Evolutionary conservation across 331 rosid genomes (phyloP), one percentile per base, ranked within the genome.

Genomic region (Quercus tomentella): DNA sequence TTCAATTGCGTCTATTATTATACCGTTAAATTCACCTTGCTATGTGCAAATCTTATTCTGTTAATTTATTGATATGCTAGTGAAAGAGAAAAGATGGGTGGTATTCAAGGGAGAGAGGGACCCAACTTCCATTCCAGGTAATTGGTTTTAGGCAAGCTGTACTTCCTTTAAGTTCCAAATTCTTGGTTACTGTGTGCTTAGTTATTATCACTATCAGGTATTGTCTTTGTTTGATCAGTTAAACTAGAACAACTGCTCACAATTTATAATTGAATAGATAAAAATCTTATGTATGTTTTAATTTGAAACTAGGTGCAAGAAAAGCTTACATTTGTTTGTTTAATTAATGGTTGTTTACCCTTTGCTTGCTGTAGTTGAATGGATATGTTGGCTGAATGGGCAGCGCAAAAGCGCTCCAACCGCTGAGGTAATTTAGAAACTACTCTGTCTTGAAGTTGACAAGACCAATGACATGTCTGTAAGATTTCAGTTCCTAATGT

Each of bases 81-180:
- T 90, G 94, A 96, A 96, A 84, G 98, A 96, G 85, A 93, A 96
- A 84, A 91, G 99, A 82, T 96, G 99, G 99, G 97, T 90, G 82
- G 22, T 87, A 25, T 93, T 96, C 81, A 91, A 90, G 90, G 93
- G 93, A 41, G 99, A 96, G 83, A 93, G 87, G 6, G 99, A 96
- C 80, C 94, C 98, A 55, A 96, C 98, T 70, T 82, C 97, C 12
- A 77, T 93, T 84, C 99, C 98, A 56, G 99, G 99, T 96, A 83
- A 81, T 35, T 80, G 31, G 68, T 78, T 75, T 74, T 21, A 23
- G 35, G 25, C 57, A 43, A n/a, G 22, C 18, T 52, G 72, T 74
- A 33, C 78, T 62, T 77, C 73, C 43, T 58, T 28, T 83, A 25
- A 45, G 60, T 58, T 84, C 63, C 68, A 31, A 62, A 23, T 10